Base-by-base conservation (phyloP, 2,329 filamentous ascomycete genomes). In the Dryadomyces sulphureus region DNA sequence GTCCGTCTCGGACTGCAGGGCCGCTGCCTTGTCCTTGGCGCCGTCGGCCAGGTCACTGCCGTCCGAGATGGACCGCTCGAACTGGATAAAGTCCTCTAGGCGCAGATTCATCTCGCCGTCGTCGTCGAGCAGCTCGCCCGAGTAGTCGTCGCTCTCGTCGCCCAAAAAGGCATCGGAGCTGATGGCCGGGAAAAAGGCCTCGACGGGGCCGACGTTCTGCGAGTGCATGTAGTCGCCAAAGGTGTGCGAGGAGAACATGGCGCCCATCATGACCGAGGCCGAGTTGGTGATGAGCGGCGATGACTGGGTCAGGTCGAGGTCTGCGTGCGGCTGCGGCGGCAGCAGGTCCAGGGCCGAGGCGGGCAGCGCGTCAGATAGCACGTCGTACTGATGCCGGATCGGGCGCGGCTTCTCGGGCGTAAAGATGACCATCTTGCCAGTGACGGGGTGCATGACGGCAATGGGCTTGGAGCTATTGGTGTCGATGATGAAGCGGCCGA, bases 261-360 rank as follows among this genome's bases (percentile, higher is more conserved):
- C 81, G 42, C 80, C 81, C 65, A 89, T 78, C 83, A 89, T 88
- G 52, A 89, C 72, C 49, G 86, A 83, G 47, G 79, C 78, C 17
- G 78, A 75, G 49, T 82, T 79, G 57, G 70, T 77, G 50, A 82
- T 64, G 56, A 84, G 76, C 16, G 80, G 77, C 0, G 68, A 68
- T 4, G 65, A 57, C 45, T 68, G 60, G 16, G 56, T 25, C 34
- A 64, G 55, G 46, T 65, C 57, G 42, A 61, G 56, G n/a, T 24
- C 16, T 3, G 34, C 17, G 34, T 17, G 34, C 34, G 16, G 30
- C 5, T 39, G n/a, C 30, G 39, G 38, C 7, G 27, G 42, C 40
- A 49, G 38, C 27, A 49, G 34, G 7, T 45, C 65, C 64, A 41
- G 63, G 62, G 17, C 38, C 20, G 17, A n/a, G n/a, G n/a, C 21